Conservation (phyloP, 208 protist species). For the Novymonas esmeraldas region DNA sequence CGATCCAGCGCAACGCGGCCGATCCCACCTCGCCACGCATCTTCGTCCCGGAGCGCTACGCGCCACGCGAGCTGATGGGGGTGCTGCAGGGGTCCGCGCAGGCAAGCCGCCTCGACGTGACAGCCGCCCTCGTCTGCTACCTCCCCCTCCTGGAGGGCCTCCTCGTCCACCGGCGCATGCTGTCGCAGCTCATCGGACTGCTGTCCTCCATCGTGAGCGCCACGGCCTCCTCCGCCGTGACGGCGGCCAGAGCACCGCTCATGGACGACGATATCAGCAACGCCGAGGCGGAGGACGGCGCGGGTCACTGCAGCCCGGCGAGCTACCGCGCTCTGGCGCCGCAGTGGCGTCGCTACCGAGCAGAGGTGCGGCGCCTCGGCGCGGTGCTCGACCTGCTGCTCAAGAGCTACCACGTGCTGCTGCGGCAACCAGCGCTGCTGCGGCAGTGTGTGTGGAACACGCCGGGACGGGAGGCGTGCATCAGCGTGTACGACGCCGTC, state of each 20-base stretch:
- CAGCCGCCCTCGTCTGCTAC: constrained; percentile 48
- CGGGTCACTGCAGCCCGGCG: background rate
- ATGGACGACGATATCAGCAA: no score
- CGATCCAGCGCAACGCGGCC: constrained; percentile 39
- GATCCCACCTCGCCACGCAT: constrained; percentile 29
- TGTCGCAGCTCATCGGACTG: constrained; percentile 55
- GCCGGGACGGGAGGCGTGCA: constrained; percentile 20
- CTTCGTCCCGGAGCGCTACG: constrained; percentile 58
- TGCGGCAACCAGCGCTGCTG: constrained; percentile 52
- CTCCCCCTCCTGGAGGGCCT: constrained; percentile 77
- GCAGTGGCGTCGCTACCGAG: constrained; percentile 20
- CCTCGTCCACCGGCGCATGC: constrained; percentile 33
- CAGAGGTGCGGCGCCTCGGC: constrained; percentile 29
- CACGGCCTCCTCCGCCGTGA: background rate
- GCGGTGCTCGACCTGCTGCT: constrained; percentile 60
- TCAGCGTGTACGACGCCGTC: constrained; percentile 42
- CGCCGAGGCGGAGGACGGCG: background rate
- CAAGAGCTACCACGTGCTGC: constrained; percentile 63
- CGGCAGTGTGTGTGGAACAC: constrained; percentile 74
- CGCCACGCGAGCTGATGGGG: constrained; percentile 60
- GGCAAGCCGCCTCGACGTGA: constrained; percentile 57
- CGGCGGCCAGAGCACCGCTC: background rate
- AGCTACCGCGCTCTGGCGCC: constrained; percentile 16
- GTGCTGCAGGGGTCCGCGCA: constrained; percentile 63
- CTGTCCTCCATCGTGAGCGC: constrained; percentile 35